Evolutionary conservation across 1,139 yeast species (phyloP), one percentile per base, ranked within the genome.

Genomic region (Blastobotrys aristatus): DNA sequence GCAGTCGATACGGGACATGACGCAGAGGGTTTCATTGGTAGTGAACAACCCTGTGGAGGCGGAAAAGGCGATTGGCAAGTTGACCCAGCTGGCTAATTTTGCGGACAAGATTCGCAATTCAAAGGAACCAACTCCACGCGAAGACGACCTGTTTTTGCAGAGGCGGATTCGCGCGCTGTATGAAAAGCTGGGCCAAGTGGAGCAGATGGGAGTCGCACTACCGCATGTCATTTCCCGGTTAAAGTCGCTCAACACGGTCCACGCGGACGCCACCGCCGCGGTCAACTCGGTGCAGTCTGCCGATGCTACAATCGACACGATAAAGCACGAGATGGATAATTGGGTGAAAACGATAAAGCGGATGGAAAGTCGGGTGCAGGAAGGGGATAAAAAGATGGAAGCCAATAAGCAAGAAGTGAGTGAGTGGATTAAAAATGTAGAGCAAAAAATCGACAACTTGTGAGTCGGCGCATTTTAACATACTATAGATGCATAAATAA

Each of bases 191-290:
- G 70, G 69, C 0, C 63, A 65, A 1, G 62, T 77, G n/a, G 71
- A 70, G 31, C 56, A 56, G 1, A 62, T 71, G 33, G 64, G 64
- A 16, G 53, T 58, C 6, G 54, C 63, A 1, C 61, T 78, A 0
- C 82, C 83, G 0, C 57, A 63, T 2, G 47, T 79, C 1, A 47
- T 75, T 2, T 56, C 63, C 13, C 61, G 86, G 35, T 62, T 80
- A 29, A 70, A 73, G 50, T 62, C 75, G 0, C 63, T 80, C 41
- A 70, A 72, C 49, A 61, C 59, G 0, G 64, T 78, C 1, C 84
- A 80, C 56, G 55, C 69, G 4, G 75, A 72, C 34, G 73, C 82
- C 35, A 71, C 74, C 44, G 80, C 77, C 50, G 79, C 85, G 1
- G 68, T 80, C 30, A 68, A 65, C 43, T 61, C 77, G 14, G 74